Evolutionary conservation across 331 rosid genomes (phyloP), one percentile per base, ranked within the genome.

Genomic region (Pyrus hybrid): DNA sequence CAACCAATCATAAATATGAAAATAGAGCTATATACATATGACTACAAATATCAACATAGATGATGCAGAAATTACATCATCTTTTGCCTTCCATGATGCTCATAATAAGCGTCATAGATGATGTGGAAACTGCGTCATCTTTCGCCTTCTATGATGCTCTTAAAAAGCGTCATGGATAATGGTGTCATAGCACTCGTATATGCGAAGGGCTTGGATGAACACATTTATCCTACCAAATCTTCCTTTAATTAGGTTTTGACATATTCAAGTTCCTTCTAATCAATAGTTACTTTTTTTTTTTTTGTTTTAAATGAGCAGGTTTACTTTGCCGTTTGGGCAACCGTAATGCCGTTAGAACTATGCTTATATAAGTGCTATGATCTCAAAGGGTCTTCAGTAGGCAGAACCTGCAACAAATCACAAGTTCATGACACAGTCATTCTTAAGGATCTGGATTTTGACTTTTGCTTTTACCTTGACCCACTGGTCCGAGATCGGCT

Each of bases 371-470:
- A 64, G 37, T 63, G 65, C 49, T 86, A 78, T 57, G 84, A 86
- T 74, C 85, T 86, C 58, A 86, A 86, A 73, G 84, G 90, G n/a
- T 35, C 87, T 32, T 28, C 71, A 2, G 80, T 67, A 74, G 84
- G 87, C 43, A 81, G 89, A 43, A 77, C 62, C 32, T 33, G 57
- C 67, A 28, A 20, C 62, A 78, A 51, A 53, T 20, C 57, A 30
- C 35, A 68, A 16, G 30, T 74, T 18, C 77, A 75, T 6, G 77
- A 83, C 63, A 63, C 33, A 33, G 62, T 13, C 49, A 10, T 86
- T n/a, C 70, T 78, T 5, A 81, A 83, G 80, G 90, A 86, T 86
- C 54, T 65, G 33, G 87, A 86, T 79, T 80, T 86, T 54, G 79
- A 81, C 51, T 83, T 75, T 67, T 68, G 53, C 79, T 86, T 86